Conservation (phyloP, 805 yeast species). For the Candida morakotiae region DNA sequence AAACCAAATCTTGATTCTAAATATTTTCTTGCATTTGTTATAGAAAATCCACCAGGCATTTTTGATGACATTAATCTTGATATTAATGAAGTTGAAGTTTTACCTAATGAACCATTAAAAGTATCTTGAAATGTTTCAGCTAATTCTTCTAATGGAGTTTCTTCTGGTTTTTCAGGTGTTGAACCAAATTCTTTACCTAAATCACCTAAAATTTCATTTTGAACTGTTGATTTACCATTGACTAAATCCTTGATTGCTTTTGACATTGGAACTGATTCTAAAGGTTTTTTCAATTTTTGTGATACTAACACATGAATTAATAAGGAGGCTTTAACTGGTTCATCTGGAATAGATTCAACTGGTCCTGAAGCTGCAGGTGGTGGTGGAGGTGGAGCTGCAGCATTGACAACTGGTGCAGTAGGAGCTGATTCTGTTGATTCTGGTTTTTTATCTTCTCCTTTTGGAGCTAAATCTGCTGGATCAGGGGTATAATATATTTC, state of each 20-base stretch:
- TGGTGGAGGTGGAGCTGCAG: slow-evolving; percentile 53
- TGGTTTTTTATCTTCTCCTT: slow-evolving; percentile 15
- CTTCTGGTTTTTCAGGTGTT: slow-evolving; percentile 99
- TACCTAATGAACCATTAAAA: slow-evolving; percentile 86
- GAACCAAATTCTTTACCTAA: slow-evolving; percentile 97
- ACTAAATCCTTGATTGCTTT: slow-evolving; percentile 96
- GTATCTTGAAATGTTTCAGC: slow-evolving; percentile 94
- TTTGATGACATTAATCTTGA: slow-evolving; percentile 92
- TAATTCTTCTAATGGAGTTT: slow-evolving; percentile 90
- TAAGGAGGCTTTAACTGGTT: slow-evolving; percentile 80
- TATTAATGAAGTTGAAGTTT: slow-evolving; percentile 83
- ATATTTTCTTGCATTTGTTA: slow-evolving; percentile 88
- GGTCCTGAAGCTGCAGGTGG: slow-evolving; percentile 75
- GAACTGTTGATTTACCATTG: slow-evolving; percentile 98
- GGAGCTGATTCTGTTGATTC: slow-evolving; percentile 46
- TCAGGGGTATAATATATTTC: slow-evolving; percentile 94
- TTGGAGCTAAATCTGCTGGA: slow-evolving; percentile 50
- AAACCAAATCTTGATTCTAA: slow-evolving; percentile 91
- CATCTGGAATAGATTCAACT: slow-evolving; percentile 81
- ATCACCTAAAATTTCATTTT: slow-evolving; percentile 97
- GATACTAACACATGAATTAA: slow-evolving; percentile 88
- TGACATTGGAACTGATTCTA: slow-evolving; percentile 79
- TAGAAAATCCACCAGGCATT: slow-evolving; percentile 99
- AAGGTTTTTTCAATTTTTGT: slow-evolving; percentile 87
- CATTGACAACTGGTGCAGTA: slow-evolving; percentile 55